These are phyloP conservation scores for Venturia effusa DNA, from an alignment of 2,329 filamentous ascomycete species.

Conservation along the genomic window DNA sequence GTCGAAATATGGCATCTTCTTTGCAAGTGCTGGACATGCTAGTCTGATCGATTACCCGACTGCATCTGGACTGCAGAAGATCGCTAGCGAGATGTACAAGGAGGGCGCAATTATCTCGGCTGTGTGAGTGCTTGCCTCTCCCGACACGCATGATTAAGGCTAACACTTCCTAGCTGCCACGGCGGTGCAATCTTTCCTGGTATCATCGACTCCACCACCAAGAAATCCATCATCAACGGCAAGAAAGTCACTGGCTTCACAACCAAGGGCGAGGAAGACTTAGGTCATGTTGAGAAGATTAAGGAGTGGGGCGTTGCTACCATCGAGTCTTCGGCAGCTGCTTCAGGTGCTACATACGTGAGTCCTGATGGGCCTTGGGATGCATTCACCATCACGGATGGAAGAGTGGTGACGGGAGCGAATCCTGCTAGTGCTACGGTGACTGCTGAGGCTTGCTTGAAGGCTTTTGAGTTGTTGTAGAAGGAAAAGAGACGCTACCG, in stretches of 20 bases:
- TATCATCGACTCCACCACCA: constrained; percentile 21
- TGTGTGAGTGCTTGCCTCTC: constrained; percentile 17
- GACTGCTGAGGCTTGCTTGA: constrained; percentile 22
- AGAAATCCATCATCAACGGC: constrained; percentile 24
- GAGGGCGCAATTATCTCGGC: constrained; percentile 32
- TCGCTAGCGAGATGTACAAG: constrained; percentile 30
- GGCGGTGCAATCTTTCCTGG: constrained; percentile 29
- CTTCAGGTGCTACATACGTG: constrained; percentile 22
- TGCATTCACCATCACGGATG: constrained; percentile 23
- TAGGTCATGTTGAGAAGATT: constrained; percentile 25
- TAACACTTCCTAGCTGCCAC: constrained; percentile 20
- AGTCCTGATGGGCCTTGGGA: constrained; percentile 20
- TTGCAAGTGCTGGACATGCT: constrained; percentile 34
- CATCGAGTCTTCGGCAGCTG: constrained; percentile 22
- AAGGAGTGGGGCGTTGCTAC: constrained; percentile 22
- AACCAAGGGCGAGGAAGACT: constrained; percentile 25
- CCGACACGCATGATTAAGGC: not conserved
- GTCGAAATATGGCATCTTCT: constrained; percentile 26
- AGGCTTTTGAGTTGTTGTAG: constrained; percentile 17
- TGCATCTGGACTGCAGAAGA: constrained; percentile 29
- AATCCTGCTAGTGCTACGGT: constrained; percentile 25
- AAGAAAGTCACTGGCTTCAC: constrained; percentile 31
- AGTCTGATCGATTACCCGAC: constrained; percentile 37
- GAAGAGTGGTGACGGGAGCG: constrained; percentile 25
- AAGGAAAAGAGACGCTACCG: not conserved